A percentile compares a stretch with the other conserved stretches of the same genome.
Evolutionary conservation across 495 filamentous ascomycete species (phyloP).

Genomic region (Trichoderma asperelloides): DNA sequence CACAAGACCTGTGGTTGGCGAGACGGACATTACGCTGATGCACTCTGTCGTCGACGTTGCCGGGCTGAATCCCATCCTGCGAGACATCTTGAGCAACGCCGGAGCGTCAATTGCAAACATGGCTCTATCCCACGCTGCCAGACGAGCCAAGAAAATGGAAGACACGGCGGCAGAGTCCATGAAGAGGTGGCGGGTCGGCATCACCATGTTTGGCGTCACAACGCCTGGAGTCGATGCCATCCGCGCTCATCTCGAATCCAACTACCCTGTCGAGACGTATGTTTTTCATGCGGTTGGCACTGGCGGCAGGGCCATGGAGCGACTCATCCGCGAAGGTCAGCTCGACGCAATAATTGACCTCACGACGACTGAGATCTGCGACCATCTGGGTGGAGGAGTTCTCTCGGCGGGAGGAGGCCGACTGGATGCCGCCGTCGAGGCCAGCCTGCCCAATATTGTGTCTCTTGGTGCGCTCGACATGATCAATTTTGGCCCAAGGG

Average conservation of each 20-base stretch:
- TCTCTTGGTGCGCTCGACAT: constrained; percentile 60
- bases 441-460: constrained; percentile 52
- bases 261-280: constrained; percentile 43
- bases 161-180: background rate
- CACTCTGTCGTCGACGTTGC: constrained; percentile 63
- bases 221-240: constrained; percentile 49
- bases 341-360: constrained; percentile 58
- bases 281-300: constrained; percentile 63
- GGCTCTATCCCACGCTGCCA: constrained; percentile 33
- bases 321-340: constrained; percentile 41
- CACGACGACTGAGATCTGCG: constrained; percentile 60
- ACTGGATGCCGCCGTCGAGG: constrained; percentile 43
- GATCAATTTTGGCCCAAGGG: constrained; percentile 53
- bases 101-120: constrained; percentile 50
- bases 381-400: constrained; percentile 52
- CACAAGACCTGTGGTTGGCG: constrained; percentile 47
- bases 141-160: background rate
- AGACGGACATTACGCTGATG: constrained; percentile 62
- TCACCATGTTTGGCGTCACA: constrained; percentile 71
- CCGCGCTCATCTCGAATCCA: constrained; percentile 32
- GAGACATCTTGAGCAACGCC: constrained; percentile 49
- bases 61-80: constrained; percentile 49
- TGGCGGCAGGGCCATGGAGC: constrained; percentile 60
- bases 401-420: constrained; percentile 46
- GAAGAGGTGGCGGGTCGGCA: constrained; percentile 40